phyloP scores from a whole-genome alignment of 2,329 filamentous ascomycete genomes.

The Cladophialophora yegresii region DNA sequence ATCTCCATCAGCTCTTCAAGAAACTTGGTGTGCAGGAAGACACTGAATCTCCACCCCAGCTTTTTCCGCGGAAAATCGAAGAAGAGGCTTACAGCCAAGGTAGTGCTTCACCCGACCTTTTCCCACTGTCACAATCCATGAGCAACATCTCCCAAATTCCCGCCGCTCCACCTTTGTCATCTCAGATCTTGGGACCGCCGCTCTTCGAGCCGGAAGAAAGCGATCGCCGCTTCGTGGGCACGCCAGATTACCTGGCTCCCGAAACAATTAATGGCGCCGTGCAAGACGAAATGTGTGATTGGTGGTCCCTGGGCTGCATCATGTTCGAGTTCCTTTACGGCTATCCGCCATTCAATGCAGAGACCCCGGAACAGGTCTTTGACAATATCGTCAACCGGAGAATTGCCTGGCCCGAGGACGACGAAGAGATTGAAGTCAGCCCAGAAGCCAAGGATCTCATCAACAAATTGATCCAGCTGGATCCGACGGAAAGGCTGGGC shows the following conservation, averaged over 20 bases:
- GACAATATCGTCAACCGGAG: slow-evolving; percentile 89
- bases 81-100: slow-evolving; percentile 72
- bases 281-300: slow-evolving; percentile 97
- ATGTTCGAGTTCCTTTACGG: slow-evolving; percentile 95
- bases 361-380: slow-evolving; percentile 89
- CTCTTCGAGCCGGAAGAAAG: slow-evolving; percentile 94
- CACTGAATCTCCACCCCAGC: slow-evolving; percentile 45
- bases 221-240: slow-evolving; percentile 90
- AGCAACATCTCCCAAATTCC: slow-evolving; percentile 51
- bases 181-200: slow-evolving; percentile 82
- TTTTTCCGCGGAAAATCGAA: slow-evolving; percentile 60
- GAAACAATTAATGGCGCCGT: slow-evolving; percentile 95
- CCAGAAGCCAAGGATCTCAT: slow-evolving; percentile 91
- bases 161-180: slow-evolving; percentile 49
- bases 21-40: slow-evolving; percentile 72
- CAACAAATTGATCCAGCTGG: slow-evolving; percentile 82
- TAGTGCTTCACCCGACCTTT: slow-evolving; percentile 75
- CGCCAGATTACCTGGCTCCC: slow-evolving; percentile 92
- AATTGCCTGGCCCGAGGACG: slow-evolving; percentile 90
- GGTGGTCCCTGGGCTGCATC: slow-evolving; percentile 99
- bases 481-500: slow-evolving; percentile 79
- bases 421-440: slow-evolving; percentile 72
- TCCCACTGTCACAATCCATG: slow-evolving; percentile 62
- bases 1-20: slow-evolving; percentile 76
- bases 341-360: slow-evolving; percentile 88